A percentile compares a stretch with the other conserved stretches of the same genome.
These are phyloP conservation scores for Camelina hispida DNA, from an alignment of 345 rosid species.

Conservation along the genomic window DNA sequence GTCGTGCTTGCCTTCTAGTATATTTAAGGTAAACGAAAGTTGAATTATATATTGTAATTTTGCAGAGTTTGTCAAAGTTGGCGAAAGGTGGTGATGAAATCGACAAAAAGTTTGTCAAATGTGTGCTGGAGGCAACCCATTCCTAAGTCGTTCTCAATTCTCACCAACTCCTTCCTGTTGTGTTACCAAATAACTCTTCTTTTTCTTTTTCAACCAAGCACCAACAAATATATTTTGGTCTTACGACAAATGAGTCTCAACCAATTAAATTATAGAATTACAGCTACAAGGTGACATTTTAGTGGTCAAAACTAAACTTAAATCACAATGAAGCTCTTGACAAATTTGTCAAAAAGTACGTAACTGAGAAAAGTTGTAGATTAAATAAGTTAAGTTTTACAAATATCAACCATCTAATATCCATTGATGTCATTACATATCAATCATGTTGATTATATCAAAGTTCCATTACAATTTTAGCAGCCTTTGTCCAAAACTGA, in stretches of 20 bases:
- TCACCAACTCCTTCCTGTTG: conserved; percentile 38
- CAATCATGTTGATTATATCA: neutral
- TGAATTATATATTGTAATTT: conserved; percentile 29
- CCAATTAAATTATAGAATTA: conserved; percentile 18
- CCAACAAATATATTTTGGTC: conserved; percentile 26
- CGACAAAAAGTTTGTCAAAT: conserved; percentile 29
- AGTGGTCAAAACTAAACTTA: conserved; percentile 20
- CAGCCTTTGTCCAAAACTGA: neutral
- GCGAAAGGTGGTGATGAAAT: conserved; percentile 47
- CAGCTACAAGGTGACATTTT: conserved; percentile 23
- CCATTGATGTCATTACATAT: neutral
- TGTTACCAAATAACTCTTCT: conserved; percentile 36
- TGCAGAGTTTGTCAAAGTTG: conserved; percentile 47
- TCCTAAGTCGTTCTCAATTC: conserved; percentile 28
- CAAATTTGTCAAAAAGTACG: neutral
- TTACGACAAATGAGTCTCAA: conserved; percentile 25
- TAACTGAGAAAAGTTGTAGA: neutral
- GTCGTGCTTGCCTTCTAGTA: conserved; percentile 30
- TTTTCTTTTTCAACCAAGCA: conserved; percentile 31
- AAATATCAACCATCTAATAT: neutral
- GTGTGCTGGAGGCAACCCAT: conserved; percentile 46
- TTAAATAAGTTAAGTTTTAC: neutral
- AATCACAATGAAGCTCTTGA: conserved; percentile 15
- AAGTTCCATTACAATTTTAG: neutral
- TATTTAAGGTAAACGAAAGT: conserved; percentile 27